Percentiles rank a stretch among this genome's conserved stretches.
These are phyloP conservation scores for Barbarea vulgaris DNA, from an alignment of 345 rosid genomes.

Conservation along the genomic window DNA sequence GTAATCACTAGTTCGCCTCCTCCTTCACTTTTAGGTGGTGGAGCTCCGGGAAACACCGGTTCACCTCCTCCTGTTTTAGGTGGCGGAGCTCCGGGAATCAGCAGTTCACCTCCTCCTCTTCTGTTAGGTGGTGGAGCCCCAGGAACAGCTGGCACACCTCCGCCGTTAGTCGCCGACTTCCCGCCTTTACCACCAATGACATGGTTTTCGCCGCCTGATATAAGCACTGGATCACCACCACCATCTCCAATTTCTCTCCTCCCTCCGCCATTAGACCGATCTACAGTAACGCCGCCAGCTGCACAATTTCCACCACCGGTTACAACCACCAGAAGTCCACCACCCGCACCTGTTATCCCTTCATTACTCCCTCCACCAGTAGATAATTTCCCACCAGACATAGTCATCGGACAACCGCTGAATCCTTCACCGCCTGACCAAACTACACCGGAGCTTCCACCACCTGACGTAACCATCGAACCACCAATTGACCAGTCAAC, in stretches of 20 bases:
- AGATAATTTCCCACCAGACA: constrained; percentile 16
- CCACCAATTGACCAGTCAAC: constrained; percentile 34
- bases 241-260: constrained; percentile 10
- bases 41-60: not conserved
- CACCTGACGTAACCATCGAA: constrained; percentile 31
- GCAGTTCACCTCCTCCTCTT: not conserved
- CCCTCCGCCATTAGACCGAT: constrained; percentile 36
- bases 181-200: constrained; percentile 34
- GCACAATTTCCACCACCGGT: constrained; percentile 18
- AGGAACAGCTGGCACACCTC: not conserved
- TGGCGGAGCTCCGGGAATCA: not conserved
- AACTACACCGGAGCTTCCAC: constrained; percentile 21
- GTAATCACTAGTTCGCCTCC: not conserved
- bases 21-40: constrained; percentile 2
- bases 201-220: constrained; percentile 29
- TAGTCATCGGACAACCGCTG: constrained; percentile 19
- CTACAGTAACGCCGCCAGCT: constrained; percentile 25
- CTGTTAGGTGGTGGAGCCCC: not conserved
- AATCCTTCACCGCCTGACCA: constrained; percentile 27
- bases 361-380: constrained; percentile 26
- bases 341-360: not conserved
- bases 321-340: constrained; percentile 23
- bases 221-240: constrained; percentile 7
- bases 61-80: constrained; percentile 14
- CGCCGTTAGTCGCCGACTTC: constrained; percentile 4